Conservation (phyloP, 352 stramenopile species). For the Pythium dissotocum region DNA sequence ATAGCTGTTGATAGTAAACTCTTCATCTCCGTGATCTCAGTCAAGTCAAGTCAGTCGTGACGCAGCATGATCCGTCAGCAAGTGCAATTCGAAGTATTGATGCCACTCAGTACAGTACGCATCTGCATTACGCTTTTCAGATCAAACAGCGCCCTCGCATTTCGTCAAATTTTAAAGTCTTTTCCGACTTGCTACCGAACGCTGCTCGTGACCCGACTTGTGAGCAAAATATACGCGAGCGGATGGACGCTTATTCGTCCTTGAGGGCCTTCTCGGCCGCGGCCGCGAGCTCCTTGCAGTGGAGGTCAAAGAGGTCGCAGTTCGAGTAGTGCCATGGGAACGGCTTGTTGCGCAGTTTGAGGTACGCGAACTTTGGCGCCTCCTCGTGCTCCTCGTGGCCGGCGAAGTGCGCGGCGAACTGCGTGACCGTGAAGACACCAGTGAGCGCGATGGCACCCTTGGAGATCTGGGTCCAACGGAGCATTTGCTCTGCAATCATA, state of each 20-base stretch:
- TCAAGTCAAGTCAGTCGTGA: not conserved
- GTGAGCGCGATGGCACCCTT: slow-evolving; percentile 79
- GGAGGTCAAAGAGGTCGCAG: slow-evolving; percentile 78
- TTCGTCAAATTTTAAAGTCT: not conserved
- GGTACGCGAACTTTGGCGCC: slow-evolving; percentile 69
- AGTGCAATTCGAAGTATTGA: not conserved
- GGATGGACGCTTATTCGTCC: slow-evolving; percentile 38
- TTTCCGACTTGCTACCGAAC: not conserved
- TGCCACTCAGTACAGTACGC: not conserved
- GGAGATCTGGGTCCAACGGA: slow-evolving; percentile 83
- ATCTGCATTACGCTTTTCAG: slow-evolving; percentile 3
- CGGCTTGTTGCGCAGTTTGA: slow-evolving; percentile 88
- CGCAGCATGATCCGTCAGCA: too few relatives aligned
- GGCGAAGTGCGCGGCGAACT: slow-evolving; percentile 48
- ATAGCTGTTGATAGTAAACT: not conserved
- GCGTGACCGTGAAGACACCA: slow-evolving; percentile 54
- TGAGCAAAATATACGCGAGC: slow-evolving; percentile 23
- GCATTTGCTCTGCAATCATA: slow-evolving; percentile 69
- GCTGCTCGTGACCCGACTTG: not conserved
- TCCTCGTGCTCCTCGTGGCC: slow-evolving; percentile 57
- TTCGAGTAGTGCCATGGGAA: slow-evolving; percentile 80
- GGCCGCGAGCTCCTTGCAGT: slow-evolving; percentile 69
- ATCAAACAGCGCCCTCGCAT: slow-evolving; percentile 4
- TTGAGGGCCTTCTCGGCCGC: slow-evolving; percentile 69
- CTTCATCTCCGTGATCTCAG: not conserved